Conservation (phyloP, 164 flowering plant species). For the Sedum album region DNA sequence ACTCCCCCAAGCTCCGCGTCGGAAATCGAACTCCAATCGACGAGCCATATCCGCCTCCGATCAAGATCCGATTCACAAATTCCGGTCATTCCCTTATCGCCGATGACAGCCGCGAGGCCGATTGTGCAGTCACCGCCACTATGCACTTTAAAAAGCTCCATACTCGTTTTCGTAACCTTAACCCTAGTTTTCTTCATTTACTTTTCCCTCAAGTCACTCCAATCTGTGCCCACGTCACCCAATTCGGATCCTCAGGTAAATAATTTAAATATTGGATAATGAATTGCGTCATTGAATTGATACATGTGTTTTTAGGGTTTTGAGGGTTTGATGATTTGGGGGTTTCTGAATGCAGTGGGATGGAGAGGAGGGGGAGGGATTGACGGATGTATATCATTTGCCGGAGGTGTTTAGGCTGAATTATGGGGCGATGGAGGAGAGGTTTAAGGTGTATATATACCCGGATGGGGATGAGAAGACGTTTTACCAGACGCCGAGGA, state of each 20-base stretch:
- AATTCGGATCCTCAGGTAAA: not conserved
- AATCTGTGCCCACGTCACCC: not conserved
- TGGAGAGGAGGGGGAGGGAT: slow-evolving; percentile 14
- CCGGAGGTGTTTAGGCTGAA: slow-evolving; percentile 54
- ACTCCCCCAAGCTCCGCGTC: not conserved
- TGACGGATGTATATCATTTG: slow-evolving; percentile 48
- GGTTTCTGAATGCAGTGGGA: not conserved
- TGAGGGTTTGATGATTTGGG: not conserved
- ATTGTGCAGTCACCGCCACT: not conserved
- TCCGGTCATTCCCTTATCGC: not conserved
- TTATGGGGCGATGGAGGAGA: slow-evolving; percentile 69
- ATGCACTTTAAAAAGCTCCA: not conserved
- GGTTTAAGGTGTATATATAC: slow-evolving; percentile 85
- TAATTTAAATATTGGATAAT: not conserved
- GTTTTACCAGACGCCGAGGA: slow-evolving; percentile 90
- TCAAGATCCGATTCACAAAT: not conserved
- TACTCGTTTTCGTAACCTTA: not conserved
- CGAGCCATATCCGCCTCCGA: not conserved
- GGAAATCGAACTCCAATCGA: not conserved
- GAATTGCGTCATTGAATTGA: not conserved
- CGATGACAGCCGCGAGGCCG: not conserved
- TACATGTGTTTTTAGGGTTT: not conserved
- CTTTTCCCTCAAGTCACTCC: not conserved
- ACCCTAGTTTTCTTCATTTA: not conserved
- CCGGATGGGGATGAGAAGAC: slow-evolving; percentile 91